Evolutionary conservation across 1,284 basidiomycete species (phyloP).

Genomic region (Trametes sp.): DNA sequence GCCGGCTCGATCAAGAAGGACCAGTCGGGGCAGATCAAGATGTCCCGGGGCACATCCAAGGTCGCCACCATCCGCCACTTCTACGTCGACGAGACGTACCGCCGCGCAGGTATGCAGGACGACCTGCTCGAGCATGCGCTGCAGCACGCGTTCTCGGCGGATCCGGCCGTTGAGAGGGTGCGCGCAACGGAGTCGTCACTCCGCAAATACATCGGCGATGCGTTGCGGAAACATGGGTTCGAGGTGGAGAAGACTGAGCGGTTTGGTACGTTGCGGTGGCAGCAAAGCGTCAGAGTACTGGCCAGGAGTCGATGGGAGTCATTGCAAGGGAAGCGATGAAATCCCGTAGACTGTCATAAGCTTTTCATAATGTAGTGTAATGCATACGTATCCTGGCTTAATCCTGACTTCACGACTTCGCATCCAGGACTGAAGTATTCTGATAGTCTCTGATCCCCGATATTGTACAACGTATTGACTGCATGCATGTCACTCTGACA

Average conservation of each 20-base stretch:
- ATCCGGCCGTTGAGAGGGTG: constrained; percentile 52
- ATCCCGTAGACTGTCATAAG: background rate
- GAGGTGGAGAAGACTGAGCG: constrained; percentile 49
- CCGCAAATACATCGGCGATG: constrained; percentile 54
- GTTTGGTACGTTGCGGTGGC: constrained; percentile 65
- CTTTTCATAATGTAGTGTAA: too few relatives aligned
- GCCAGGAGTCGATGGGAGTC: constrained; percentile 50
- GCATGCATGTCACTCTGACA: too few relatives aligned
- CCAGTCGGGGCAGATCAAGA: constrained; percentile 32
- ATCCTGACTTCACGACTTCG: too few relatives aligned
- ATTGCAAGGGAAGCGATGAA: background rate
- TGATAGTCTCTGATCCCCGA: too few relatives aligned
- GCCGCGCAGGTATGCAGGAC: constrained; percentile 62
- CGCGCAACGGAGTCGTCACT: constrained; percentile 58
- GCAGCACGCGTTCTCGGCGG: constrained; percentile 59
- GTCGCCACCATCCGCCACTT: constrained; percentile 80
- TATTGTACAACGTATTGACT: too few relatives aligned
- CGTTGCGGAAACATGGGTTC: constrained; percentile 62
- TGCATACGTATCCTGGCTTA: too few relatives aligned
- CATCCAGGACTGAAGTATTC: too few relatives aligned
- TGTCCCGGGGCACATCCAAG: constrained; percentile 47
- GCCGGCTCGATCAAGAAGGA: constrained; percentile 26
- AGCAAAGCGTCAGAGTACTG: constrained; percentile 50
- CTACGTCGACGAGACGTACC: constrained; percentile 72
- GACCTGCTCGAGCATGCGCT: constrained; percentile 72